phyloP scores from a whole-genome alignment of 23 red algal genomes.

The Gracilariopsis chorda region DNA sequence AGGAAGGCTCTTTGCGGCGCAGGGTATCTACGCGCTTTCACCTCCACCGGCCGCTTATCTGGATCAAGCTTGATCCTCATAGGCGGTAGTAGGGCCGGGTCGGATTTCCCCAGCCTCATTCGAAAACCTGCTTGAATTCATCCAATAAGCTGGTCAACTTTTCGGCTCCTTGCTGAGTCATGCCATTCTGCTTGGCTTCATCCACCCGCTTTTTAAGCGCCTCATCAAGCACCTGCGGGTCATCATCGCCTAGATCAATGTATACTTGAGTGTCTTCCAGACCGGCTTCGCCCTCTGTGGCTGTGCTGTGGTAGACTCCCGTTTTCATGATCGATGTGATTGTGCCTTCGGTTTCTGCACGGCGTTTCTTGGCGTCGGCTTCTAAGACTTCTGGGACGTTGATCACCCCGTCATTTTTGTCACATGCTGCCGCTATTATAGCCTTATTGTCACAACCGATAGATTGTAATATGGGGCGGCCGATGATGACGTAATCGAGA shows the following conservation, averaged over 20 bases:
- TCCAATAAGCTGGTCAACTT: neutral
- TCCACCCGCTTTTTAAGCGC: neutral
- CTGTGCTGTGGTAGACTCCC: neutral
- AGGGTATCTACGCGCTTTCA: conserved; percentile 48
- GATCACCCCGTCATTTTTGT: conserved; percentile 20
- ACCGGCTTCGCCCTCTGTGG: neutral
- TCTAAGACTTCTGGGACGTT: neutral
- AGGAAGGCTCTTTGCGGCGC: conserved; percentile 4
- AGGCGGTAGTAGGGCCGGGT: conserved; percentile 30
- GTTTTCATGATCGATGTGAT: neutral
- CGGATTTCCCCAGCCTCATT: conserved; percentile 32
- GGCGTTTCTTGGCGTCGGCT: neutral
- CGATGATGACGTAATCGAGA: conserved; percentile 1
- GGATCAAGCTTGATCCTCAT: conserved; percentile 34
- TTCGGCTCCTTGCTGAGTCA: neutral
- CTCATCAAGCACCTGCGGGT: neutral
- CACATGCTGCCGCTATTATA: conserved; percentile 16
- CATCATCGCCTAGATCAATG: conserved; percentile 13
- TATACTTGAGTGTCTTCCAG: conserved; percentile 19
- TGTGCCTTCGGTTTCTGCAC: neutral
- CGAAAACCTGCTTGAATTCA: conserved; percentile 1
- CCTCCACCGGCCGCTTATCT: conserved; percentile 21
- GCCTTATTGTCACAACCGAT: conserved; percentile 25
- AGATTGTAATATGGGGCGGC: neutral
- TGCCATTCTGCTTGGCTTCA: neutral